Evolutionary conservation across 495 filamentous ascomycete species (phyloP).

Genomic region (Tuber brumale): DNA sequence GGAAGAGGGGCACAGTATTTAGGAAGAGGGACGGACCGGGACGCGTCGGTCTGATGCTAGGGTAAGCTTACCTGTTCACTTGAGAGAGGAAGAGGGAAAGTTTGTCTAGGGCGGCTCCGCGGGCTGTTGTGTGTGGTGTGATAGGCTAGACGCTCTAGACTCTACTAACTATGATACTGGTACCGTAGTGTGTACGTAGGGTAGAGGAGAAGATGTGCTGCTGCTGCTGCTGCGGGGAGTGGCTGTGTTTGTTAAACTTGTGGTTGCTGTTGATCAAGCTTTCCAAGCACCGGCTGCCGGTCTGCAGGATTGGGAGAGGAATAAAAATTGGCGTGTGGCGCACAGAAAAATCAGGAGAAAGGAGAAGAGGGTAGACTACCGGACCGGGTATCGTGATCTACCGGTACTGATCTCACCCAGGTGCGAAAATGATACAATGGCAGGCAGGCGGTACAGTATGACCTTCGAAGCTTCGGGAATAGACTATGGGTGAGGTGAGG

Average conservation of each 20-base stretch:
- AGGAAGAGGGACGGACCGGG: slow-evolving; percentile 32
- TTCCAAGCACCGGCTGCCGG: neutral
- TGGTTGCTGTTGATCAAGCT: neutral
- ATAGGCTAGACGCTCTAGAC: neutral
- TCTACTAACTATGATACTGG: fast-evolving
- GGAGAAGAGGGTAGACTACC: neutral
- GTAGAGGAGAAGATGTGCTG: neutral
- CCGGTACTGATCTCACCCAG: neutral
- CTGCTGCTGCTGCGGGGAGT: neutral
- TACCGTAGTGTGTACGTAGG: neutral
- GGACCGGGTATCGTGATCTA: neutral
- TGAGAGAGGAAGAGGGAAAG: neutral
- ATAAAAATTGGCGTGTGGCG: neutral
- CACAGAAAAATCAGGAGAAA: neutral
- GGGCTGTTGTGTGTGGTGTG: slow-evolving; percentile 11
- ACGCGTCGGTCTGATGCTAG: slow-evolving; percentile 29
- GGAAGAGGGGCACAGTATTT: slow-evolving; percentile 29
- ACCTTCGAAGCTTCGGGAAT: neutral
- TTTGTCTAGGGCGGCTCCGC: slow-evolving; percentile 22
- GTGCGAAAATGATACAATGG: neutral
- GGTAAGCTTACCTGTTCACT: slow-evolving; percentile 10
- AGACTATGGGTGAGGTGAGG: neutral
- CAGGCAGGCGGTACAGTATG: neutral
- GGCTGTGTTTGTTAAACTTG: neutral
- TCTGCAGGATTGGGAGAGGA: neutral